These are phyloP conservation scores for Limnomonas spitsbergensis DNA, from an alignment of 139 green algal genomes.

Conservation along the genomic window DNA sequence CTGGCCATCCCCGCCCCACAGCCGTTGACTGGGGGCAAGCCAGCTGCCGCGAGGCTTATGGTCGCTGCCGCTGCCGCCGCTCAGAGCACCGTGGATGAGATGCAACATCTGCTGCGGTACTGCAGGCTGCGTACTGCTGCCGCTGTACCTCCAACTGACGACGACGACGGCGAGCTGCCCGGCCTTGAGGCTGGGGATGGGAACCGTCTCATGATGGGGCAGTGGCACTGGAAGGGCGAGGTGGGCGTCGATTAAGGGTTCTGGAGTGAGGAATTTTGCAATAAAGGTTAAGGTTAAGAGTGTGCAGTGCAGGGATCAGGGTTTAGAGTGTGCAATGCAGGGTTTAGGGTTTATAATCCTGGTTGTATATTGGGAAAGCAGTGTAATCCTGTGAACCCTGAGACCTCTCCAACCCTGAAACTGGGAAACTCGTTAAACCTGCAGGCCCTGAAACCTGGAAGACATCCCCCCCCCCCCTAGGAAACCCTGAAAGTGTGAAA, in stretches of 20 bases:
- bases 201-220: background rate
- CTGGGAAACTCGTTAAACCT: too few species aligned
- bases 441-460: too few species aligned
- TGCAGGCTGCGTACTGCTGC: background rate
- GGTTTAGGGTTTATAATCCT: too few species aligned
- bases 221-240: background rate
- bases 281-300: background rate
- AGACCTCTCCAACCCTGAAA: too few species aligned
- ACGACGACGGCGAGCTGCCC: background rate
- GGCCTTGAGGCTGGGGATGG: background rate
- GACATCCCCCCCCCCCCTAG: too few species aligned
- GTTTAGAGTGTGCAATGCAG: too few species aligned
- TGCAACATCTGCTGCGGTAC: constrained; percentile 3
- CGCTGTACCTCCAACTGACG: background rate
- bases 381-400: too few species aligned
- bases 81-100: background rate
- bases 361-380: too few species aligned
- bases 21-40: background rate
- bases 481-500: too few species aligned
- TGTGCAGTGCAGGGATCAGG: too few species aligned
- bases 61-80: background rate
- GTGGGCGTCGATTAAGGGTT: background rate
- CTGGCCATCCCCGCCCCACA: background rate
- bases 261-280: background rate
- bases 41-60: background rate